A percentile compares a stretch with the other conserved stretches of the same genome.
Evolutionary conservation across 768 basidiomycete genomes (phyloP).

Genomic region (Lepiota subincarnata): DNA sequence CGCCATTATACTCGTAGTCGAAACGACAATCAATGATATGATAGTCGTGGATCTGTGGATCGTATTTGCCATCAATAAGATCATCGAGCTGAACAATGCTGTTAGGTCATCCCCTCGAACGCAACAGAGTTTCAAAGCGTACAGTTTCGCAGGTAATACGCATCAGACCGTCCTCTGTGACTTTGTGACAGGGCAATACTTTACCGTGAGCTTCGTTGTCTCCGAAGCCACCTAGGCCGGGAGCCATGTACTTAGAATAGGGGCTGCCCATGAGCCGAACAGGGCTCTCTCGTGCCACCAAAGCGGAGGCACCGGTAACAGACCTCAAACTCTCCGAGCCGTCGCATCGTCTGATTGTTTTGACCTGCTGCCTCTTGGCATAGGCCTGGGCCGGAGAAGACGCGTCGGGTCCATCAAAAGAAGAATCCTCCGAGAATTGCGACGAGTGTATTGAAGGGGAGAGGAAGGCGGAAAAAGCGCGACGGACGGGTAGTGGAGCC

Average conservation of each 20-base stretch:
- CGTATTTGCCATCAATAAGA: constrained; percentile 73
- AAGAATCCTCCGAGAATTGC: constrained; percentile 46
- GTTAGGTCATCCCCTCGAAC: constrained; percentile 14
- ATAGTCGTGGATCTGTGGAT: constrained; percentile 59
- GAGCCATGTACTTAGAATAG: constrained; percentile 48
- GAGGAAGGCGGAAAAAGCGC: constrained; percentile 75
- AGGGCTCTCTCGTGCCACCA: constrained; percentile 46
- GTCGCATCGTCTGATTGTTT: constrained; percentile 74
- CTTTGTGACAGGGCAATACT: constrained; percentile 88
- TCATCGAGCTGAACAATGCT: constrained; percentile 56
- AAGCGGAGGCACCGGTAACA: constrained; percentile 60
- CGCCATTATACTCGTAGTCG: constrained; percentile 93
- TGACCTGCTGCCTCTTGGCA: constrained; percentile 70
- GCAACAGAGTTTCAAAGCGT: constrained; percentile 23
- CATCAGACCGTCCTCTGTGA: constrained; percentile 94
- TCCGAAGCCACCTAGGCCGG: constrained; percentile 80
- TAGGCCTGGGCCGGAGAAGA: constrained; percentile 83
- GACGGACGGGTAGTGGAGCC: constrained; percentile 50
- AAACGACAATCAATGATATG: constrained; percentile 95
- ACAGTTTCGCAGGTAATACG: constrained; percentile 81
- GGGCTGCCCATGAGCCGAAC: constrained; percentile 25
- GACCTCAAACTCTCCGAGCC: constrained; percentile 80
- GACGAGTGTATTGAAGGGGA: constrained; percentile 46
- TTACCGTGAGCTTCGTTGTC: constrained; percentile 93
- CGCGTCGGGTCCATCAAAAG: constrained; percentile 66